These are phyloP conservation scores for Pseudomonodictys pantanalensis DNA, from an alignment of 495 filamentous ascomycete species.

Conservation along the genomic window DNA sequence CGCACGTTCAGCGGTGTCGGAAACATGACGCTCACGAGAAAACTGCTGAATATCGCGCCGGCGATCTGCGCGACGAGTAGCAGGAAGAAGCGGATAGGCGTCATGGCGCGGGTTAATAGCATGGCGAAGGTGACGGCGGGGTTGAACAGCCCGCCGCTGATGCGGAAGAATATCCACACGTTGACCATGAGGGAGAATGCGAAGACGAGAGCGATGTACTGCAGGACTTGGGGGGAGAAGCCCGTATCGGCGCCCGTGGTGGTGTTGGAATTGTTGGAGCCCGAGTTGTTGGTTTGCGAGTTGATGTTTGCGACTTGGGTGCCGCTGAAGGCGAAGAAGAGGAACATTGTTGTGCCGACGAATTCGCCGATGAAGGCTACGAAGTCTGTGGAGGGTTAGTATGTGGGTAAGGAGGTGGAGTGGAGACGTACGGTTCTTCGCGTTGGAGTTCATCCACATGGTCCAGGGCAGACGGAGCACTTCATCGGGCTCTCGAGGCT, in stretches of 20 bases:
- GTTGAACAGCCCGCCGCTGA: constrained; percentile 79
- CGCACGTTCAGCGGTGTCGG: constrained; percentile 50
- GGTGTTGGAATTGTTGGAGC: constrained; percentile 11
- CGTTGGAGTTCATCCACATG: constrained; percentile 29
- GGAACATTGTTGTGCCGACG: constrained; percentile 35
- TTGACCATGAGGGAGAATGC: constrained; percentile 73
- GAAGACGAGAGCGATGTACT: constrained; percentile 71
- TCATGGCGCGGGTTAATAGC: constrained; percentile 54
- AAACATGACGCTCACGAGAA: constrained; percentile 58
- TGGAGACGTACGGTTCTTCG: constrained; percentile 22
- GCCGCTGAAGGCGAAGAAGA: constrained; percentile 36
- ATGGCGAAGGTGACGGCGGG: constrained; percentile 66
- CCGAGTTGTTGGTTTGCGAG: constrained; percentile 3
- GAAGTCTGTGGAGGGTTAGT: constrained; percentile 23
- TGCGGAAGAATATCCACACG: constrained; percentile 78
- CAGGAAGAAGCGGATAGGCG: constrained; percentile 48
- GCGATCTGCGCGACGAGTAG: constrained; percentile 55
- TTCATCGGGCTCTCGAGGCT: constrained; percentile 9
- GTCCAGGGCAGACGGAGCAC: constrained; percentile 27
- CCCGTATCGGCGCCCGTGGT: constrained; percentile 39
- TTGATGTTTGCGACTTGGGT: constrained; percentile 33
- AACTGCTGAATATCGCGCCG: constrained; percentile 56
- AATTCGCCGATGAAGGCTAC: constrained; percentile 35
- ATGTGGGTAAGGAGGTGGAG: not conserved
- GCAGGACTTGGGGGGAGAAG: constrained; percentile 16